phyloP scores from a whole-genome alignment of 768 basidiomycete species.

The Polyporus arcularius region DNA sequence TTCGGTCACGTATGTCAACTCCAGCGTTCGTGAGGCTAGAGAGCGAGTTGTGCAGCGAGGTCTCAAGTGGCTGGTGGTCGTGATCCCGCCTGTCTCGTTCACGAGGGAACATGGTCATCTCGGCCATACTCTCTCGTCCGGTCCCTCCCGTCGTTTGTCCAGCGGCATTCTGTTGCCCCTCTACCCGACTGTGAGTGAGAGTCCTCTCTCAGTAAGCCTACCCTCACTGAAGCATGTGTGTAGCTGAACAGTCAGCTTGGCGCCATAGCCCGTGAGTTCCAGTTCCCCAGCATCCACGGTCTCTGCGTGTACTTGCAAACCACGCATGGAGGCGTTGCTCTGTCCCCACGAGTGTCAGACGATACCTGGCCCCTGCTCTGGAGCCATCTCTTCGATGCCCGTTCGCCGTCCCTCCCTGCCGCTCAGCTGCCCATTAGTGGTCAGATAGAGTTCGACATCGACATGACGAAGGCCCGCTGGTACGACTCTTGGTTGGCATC shows the following conservation, averaged over 20 bases:
- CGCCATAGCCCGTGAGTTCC: slow-evolving; percentile 81
- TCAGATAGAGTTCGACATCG: slow-evolving; percentile 86
- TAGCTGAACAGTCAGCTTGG: slow-evolving; percentile 78
- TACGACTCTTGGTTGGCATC: slow-evolving; percentile 69
- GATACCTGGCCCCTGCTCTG: slow-evolving; percentile 78
- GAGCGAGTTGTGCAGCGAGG: slow-evolving; percentile 27
- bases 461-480: slow-evolving; percentile 76
- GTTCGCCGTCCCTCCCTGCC: slow-evolving; percentile 31
- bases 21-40: slow-evolving; percentile 26
- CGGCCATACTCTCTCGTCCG: slow-evolving; percentile 57
- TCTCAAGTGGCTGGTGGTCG: slow-evolving; percentile 60
- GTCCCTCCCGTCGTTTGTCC: slow-evolving; percentile 59
- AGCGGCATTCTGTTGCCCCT: slow-evolving; percentile 77
- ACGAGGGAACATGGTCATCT: slow-evolving; percentile 59
- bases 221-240: not conserved
- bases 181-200: slow-evolving; percentile 60
- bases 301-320: slow-evolving; percentile 79
- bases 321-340: slow-evolving; percentile 52
- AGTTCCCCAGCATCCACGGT: slow-evolving; percentile 74
- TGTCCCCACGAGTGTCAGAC: slow-evolving; percentile 75
- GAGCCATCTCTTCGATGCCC: slow-evolving; percentile 56
- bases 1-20: slow-evolving; percentile 45
- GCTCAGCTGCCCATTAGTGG: slow-evolving; percentile 65
- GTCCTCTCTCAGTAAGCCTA: not conserved
- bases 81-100: slow-evolving; percentile 64